Evolutionary conservation across 345 rosid species (phyloP).

Genomic region (Populus deltoides): DNA sequence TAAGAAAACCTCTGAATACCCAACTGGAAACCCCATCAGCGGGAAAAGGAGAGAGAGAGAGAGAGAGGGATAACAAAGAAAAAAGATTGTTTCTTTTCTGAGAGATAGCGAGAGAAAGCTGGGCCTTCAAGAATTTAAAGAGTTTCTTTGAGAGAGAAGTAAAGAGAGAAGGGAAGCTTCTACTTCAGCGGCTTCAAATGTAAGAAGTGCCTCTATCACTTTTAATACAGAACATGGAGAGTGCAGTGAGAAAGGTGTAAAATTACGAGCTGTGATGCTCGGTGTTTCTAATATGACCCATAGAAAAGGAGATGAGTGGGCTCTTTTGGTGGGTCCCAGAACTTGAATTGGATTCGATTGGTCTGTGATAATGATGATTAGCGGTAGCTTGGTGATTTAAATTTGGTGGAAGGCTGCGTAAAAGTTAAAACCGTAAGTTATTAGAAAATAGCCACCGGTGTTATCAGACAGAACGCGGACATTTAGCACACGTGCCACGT

Average conservation of each 20-base stretch:
- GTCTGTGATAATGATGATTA: conserved; percentile 6
- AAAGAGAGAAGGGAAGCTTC: conserved; percentile 28
- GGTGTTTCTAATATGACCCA: not conserved
- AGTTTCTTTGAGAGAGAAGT: not conserved
- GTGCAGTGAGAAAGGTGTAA: not conserved
- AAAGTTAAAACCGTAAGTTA: not conserved
- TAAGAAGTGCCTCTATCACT: not conserved
- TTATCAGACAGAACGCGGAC: not conserved
- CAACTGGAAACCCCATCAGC: conserved; percentile 81
- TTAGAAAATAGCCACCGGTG: not conserved
- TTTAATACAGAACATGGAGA: not conserved
- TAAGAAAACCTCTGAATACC: conserved; percentile 65
- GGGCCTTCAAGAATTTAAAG: not conserved
- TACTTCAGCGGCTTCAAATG: conserved; percentile 15
- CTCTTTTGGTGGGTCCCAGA: not conserved
- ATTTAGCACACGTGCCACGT: conserved; percentile 13
- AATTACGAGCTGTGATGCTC: conserved; percentile 19
- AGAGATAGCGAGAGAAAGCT: not conserved
- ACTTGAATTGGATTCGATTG: not conserved
- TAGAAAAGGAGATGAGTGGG: not conserved
- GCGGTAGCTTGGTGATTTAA: not conserved
- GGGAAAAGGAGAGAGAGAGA: not conserved
- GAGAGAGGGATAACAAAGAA: not conserved
- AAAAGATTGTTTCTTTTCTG: not conserved
- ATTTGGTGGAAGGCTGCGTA: not conserved